Evolutionary conservation across 2,329 filamentous ascomycete species (phyloP).

Genomic region (Penicillium sp.): DNA sequence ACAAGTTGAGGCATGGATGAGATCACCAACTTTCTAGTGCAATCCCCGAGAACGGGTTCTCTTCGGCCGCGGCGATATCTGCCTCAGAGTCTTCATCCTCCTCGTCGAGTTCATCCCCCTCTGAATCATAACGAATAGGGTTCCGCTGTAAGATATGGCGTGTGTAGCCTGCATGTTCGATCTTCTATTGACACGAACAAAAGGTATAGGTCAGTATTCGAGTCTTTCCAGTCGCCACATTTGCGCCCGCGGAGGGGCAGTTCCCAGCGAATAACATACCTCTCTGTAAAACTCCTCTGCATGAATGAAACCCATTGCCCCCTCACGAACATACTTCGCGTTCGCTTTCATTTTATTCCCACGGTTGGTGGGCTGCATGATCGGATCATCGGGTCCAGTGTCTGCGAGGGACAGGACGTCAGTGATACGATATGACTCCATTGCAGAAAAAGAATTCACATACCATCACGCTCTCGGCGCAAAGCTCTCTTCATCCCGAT

Average conservation of each 20-base stretch:
- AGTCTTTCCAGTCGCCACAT: conserved; percentile 6
- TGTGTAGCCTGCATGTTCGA: conserved; percentile 63
- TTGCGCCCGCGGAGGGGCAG: not conserved
- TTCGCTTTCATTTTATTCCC: conserved; percentile 63
- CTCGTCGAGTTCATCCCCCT: conserved; percentile 62
- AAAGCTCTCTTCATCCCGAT: conserved; percentile 55
- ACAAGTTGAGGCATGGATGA: not conserved
- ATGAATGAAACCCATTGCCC: conserved; percentile 53
- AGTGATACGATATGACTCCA: conserved; percentile 1
- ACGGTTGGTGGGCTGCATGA: conserved; percentile 57
- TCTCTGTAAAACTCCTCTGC: conserved; percentile 57
- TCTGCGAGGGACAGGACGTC: conserved; percentile 26
- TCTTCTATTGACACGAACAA: conserved; percentile 44
- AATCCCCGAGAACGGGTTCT: conserved; percentile 62
- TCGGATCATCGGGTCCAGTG: conserved; percentile 51
- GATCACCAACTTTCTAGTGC: conserved; percentile 54
- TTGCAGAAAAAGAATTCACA: conserved; percentile 5
- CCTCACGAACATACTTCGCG: conserved; percentile 57
- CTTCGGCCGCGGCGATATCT: conserved; percentile 58
- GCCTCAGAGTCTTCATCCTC: conserved; percentile 59
- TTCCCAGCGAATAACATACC: conserved; percentile 38
- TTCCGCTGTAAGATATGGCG: conserved; percentile 61
- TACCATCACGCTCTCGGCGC: conserved; percentile 49
- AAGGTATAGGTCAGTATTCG: conserved; percentile 8
- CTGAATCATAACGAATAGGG: conserved; percentile 61